Conservation (phyloP, 352 stramenopile genomes). For the Globisporangium yorkense region DNA sequence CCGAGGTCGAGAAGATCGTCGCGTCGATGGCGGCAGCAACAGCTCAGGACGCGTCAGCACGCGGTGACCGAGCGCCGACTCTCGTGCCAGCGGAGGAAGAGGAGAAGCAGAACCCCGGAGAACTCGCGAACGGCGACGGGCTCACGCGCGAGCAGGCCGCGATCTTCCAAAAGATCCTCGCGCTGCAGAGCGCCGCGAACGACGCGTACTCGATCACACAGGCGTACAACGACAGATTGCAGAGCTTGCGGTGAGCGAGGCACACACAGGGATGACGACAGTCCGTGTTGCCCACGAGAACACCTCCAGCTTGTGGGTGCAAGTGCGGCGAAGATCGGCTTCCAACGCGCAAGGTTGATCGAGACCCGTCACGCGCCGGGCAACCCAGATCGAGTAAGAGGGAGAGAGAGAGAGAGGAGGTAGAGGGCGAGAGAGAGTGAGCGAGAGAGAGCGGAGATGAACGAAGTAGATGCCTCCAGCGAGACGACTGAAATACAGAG, state of each 20-base stretch:
- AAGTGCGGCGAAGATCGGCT: not conserved
- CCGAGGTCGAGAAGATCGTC: conserved; percentile 13
- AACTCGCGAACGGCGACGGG: not conserved
- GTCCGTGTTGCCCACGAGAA: not conserved
- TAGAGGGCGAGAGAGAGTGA: not conserved
- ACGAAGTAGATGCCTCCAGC: not conserved
- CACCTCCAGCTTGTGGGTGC: not conserved
- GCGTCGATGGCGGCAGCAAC: not conserved
- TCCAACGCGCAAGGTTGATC: not conserved
- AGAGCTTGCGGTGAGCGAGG: conserved; percentile 5
- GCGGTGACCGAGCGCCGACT: not conserved
- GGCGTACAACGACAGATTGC: conserved; percentile 41
- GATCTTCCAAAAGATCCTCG: conserved; percentile 27
- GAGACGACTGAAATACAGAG: conserved; percentile 1
- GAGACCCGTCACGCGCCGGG: not conserved
- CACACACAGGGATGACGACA: no score
- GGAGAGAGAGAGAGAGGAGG: not conserved
- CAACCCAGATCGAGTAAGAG: not conserved
- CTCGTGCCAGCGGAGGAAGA: not conserved
- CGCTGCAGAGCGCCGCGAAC: conserved; percentile 30
- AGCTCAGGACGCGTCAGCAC: not conserved
- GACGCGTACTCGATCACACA: conserved; percentile 35
- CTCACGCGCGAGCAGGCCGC: conserved; percentile 9
- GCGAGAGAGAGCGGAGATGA: not conserved
- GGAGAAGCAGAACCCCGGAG: conserved; percentile 3